Base-by-base conservation (phyloP, 2,329 filamentous ascomycete species). In the Lomentospora prolificans region DNA sequence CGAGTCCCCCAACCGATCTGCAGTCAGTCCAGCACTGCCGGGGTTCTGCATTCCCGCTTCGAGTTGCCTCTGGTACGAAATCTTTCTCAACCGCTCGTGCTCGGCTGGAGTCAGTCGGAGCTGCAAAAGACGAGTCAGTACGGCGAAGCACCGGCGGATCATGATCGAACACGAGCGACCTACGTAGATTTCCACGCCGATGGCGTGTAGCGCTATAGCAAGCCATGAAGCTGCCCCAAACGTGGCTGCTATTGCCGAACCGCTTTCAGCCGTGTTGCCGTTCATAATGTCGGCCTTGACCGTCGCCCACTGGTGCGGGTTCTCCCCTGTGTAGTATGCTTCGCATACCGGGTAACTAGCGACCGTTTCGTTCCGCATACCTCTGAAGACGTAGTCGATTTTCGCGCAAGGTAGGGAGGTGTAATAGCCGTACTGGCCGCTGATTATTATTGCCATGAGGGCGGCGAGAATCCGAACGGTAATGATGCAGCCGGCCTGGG, bases 141-240 rank as follows among this genome's bases (percentile, higher is more conserved):
- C 10, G 6, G 4, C 8, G 28, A 14, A 14, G 25, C 10, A 2
- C 14, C 41, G 2, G 5, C 8, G 22, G 27, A 28, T 1, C 5
- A 9, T 9, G 36, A 36, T 8, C 12, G 24, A 19, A 27, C 6
- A 3, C 72, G 2, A 66, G 48, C 14, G 14, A 63, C 71, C 64
- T 60, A 75, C 72, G 57, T 78, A 78, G 39, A 77, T 36, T 63
- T 81, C 78, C 0, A 75, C 67, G 0, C 71, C 73, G 19, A 79
- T 52, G 8, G 68, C 69, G 60, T 85, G 81, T 1, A 85, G 52
- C 0, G 71, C 59, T 2, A 82, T 60, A 0, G 78, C 73, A 4
- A 84, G 55, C 77, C 79, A 85, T 1, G 75, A 56, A 0, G 75
- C 73, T 61, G 76, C 72, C 3, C 78, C 80, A 58, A 84, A 84